phyloP scores from a whole-genome alignment of 1,284 basidiomycete species.

The Exsudoporus floridanus region DNA sequence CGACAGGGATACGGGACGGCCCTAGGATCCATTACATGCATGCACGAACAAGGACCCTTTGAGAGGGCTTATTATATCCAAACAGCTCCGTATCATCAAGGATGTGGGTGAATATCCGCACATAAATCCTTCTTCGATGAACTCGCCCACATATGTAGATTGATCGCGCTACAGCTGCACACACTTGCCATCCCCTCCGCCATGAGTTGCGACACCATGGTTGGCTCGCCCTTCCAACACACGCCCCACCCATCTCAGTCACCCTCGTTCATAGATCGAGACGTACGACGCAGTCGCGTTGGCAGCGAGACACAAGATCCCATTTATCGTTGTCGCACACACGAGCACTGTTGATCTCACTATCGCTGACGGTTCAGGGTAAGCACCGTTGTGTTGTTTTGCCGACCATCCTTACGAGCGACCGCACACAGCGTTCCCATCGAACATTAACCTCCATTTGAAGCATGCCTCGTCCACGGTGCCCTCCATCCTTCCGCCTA shows the following conservation, averaged over 20 bases:
- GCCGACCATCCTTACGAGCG: neutral
- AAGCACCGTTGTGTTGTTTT: conserved; percentile 27
- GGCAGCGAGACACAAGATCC: conserved; percentile 79
- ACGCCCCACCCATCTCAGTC: neutral
- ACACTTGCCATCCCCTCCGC: conserved; percentile 78
- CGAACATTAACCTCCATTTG: conserved; percentile 82
- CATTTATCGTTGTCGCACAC: conserved; percentile 89
- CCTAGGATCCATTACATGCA: conserved; percentile 86
- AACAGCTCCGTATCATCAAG: conserved; percentile 92
- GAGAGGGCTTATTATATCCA: conserved; percentile 87
- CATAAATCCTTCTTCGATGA: neutral
- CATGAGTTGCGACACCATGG: conserved; percentile 97
- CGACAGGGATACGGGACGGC: conserved; percentile 89
- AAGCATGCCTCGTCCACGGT: conserved; percentile 85
- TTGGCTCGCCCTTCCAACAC: conserved; percentile 88
- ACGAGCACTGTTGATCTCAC: conserved; percentile 86
- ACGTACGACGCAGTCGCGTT: conserved; percentile 90
- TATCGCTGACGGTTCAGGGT: conserved; percentile 71
- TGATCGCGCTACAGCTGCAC: conserved; percentile 86
- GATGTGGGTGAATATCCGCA: conserved; percentile 55
- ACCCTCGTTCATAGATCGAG: conserved; percentile 59
- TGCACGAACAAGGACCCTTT: conserved; percentile 76
- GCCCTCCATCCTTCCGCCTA: conserved; percentile 55
- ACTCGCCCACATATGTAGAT: conserved; percentile 38
- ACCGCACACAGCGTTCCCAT: conserved; percentile 72